Conservation (phyloP, 768 basidiomycete genomes). For the Tephrocybe rancida region DNA sequence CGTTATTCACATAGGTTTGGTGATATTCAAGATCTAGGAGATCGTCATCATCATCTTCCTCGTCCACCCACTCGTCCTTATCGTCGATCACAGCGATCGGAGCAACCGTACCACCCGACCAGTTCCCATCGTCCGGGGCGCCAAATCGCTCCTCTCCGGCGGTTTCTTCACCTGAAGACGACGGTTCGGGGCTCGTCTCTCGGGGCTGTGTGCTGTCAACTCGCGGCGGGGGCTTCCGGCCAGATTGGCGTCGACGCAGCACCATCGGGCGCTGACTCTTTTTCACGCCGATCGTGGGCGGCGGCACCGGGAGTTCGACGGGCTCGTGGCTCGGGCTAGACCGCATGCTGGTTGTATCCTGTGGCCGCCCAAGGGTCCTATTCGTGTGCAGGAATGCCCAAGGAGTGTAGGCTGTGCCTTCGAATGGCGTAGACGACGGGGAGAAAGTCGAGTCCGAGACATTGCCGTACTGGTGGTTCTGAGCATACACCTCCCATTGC, state of each 20-base stretch:
- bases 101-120: constrained; percentile 28
- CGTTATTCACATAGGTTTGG: constrained; percentile 65
- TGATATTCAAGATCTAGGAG: constrained; percentile 77
- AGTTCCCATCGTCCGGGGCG: constrained; percentile 39
- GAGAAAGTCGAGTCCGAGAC: constrained; percentile 78
- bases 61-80: constrained; percentile 70
- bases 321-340: constrained; percentile 76
- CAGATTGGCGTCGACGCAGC: constrained; percentile 27
- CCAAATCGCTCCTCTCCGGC: constrained; percentile 62
- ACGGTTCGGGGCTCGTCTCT: constrained; percentile 79
- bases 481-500: constrained; percentile 80
- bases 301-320: constrained; percentile 52
- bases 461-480: constrained; percentile 59
- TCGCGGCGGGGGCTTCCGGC: constrained; percentile 68
- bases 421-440: constrained; percentile 76
- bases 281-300: constrained; percentile 48
- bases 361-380: constrained; percentile 44
- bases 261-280: constrained; percentile 25
- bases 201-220: constrained; percentile 84
- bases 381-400: constrained; percentile 73
- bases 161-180: constrained; percentile 77
- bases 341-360: constrained; percentile 61
- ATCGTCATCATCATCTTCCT: constrained; percentile 73
- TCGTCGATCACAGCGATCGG: constrained; percentile 33
- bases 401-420: constrained; percentile 61